A percentile compares a stretch with the other conserved stretches of the same genome.
Evolutionary conservation across 2,329 filamentous ascomycete genomes (phyloP).

Genomic region (Graphilbum fragrans): DNA sequence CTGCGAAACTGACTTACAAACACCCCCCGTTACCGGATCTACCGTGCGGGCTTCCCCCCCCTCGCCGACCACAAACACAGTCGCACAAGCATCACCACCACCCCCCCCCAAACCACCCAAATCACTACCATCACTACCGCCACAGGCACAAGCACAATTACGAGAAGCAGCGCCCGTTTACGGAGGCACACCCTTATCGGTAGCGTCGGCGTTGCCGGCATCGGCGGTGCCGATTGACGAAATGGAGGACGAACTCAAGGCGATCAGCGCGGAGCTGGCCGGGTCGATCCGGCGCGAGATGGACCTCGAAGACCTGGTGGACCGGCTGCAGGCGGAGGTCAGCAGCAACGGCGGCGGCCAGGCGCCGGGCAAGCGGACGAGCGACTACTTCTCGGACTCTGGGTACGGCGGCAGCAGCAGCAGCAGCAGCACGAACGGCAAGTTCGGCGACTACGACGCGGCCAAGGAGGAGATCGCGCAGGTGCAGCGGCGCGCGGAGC

Average conservation of each 20-base stretch:
- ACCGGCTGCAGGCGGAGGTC: conserved; percentile 70
- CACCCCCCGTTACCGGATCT: neutral
- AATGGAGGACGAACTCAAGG: conserved; percentile 86
- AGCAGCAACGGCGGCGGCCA: conserved; percentile 42
- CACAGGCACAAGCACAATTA: conserved; percentile 19
- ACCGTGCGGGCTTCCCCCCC: neutral
- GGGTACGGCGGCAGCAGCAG: conserved; percentile 44
- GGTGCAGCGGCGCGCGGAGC: conserved; percentile 72
- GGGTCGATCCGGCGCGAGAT: conserved; percentile 89
- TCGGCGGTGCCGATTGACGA: conserved; percentile 54
- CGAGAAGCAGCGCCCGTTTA: conserved; percentile 7
- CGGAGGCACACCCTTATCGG: neutral
- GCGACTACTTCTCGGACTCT: conserved; percentile 97
- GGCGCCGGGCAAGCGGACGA: conserved; percentile 60
- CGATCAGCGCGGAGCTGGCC: conserved; percentile 86
- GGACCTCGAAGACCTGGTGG: conserved; percentile 89
- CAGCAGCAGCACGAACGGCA: conserved; percentile 16
- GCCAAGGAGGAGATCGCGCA: conserved; percentile 65
- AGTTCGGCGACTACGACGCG: conserved; percentile 56
- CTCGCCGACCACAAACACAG: neutral
- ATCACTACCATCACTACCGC: no score
- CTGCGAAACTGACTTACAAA: neutral
- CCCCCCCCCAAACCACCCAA: neutral
- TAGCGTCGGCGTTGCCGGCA: conserved; percentile 20
- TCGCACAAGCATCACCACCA: neutral